Conservation (phyloP, 108 stramenopile species). For the Cylindrotheca fusiformis region DNA sequence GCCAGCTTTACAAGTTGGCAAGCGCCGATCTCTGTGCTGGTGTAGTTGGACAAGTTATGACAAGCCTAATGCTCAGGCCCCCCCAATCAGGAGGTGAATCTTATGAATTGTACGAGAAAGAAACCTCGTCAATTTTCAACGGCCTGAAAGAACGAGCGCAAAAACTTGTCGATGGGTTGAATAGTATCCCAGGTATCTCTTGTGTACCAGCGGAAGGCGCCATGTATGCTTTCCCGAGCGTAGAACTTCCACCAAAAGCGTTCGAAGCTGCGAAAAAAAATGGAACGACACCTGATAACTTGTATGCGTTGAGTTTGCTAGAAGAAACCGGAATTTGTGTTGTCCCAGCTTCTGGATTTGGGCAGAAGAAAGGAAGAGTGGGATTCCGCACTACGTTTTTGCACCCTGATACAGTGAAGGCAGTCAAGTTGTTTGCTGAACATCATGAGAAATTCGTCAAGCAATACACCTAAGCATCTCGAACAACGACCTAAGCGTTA, state of each 20-base stretch:
- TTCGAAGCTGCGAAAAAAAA: constrained; percentile 69
- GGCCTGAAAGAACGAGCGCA: constrained; percentile 80
- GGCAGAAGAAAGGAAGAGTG: constrained; percentile 81
- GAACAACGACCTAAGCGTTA: no score
- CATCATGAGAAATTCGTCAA: constrained; percentile 85
- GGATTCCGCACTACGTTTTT: constrained; percentile 95
- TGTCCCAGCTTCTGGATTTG: constrained; percentile 94
- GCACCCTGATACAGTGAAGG: constrained; percentile 78
- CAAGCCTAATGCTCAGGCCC: constrained; percentile 89
- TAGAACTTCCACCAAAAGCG: constrained; percentile 75
- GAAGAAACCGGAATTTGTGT: constrained; percentile 91
- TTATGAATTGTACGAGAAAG: constrained; percentile 56
- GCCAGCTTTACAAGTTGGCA: constrained; percentile 92
- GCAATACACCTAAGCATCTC: constrained; percentile 63
- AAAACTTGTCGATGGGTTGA: constrained; percentile 76
- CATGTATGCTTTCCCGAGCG: constrained; percentile 93
- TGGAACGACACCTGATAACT: constrained; percentile 79
- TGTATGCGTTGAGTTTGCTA: constrained; percentile 86
- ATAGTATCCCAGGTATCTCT: constrained; percentile 80
- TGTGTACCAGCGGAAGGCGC: constrained; percentile 90
- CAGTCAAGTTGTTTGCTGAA: constrained; percentile 66
- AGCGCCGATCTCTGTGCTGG: constrained; percentile 84
- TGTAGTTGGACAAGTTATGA: constrained; percentile 86
- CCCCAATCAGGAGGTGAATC: constrained; percentile 78
- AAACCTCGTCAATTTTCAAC: constrained; percentile 62